A percentile compares a stretch with the other conserved stretches of the same genome.
Conservation (phyloP, 768 basidiomycete species). For the Clitopilus hobsonii region DNA sequence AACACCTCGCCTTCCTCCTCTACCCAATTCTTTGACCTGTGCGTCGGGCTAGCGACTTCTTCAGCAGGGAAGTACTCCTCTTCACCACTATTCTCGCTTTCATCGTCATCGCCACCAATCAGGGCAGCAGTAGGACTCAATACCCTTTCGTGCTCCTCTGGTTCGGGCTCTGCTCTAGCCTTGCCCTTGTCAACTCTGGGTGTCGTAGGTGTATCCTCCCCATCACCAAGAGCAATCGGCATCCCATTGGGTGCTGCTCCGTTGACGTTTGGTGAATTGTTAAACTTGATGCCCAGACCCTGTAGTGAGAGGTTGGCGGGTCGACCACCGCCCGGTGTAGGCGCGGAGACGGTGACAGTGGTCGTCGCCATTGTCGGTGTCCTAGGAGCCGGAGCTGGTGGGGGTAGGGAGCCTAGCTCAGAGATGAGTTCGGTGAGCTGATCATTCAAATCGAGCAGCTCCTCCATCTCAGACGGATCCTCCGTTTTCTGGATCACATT, state of each 20-base stretch:
- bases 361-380: neutral
- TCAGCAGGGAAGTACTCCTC: slow-evolving; percentile 27
- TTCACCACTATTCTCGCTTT: slow-evolving; percentile 49
- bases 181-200: slow-evolving; percentile 79
- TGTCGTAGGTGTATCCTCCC: slow-evolving; percentile 39
- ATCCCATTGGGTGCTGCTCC: neutral
- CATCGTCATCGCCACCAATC: slow-evolving; percentile 38
- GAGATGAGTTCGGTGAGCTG: slow-evolving; percentile 54
- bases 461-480: slow-evolving; percentile 59
- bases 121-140: slow-evolving; percentile 57
- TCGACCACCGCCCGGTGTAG: neutral
- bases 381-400: slow-evolving; percentile 12
- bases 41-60: slow-evolving; percentile 24
- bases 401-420: slow-evolving; percentile 30
- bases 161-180: slow-evolving; percentile 62
- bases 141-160: slow-evolving; percentile 65
- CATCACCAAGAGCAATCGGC: slow-evolving; percentile 16
- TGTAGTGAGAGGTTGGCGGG: slow-evolving; percentile 22
- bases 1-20: slow-evolving; percentile 97
- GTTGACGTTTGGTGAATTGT: slow-evolving; percentile 9
- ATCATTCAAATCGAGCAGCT: slow-evolving; percentile 71
- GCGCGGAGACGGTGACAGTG: neutral
- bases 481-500: slow-evolving; percentile 49
- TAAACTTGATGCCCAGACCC: slow-evolving; percentile 39
- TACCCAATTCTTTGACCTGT: slow-evolving; percentile 74